phyloP scores from a whole-genome alignment of 306 rosid genomes.

The Dryas octopetala region DNA sequence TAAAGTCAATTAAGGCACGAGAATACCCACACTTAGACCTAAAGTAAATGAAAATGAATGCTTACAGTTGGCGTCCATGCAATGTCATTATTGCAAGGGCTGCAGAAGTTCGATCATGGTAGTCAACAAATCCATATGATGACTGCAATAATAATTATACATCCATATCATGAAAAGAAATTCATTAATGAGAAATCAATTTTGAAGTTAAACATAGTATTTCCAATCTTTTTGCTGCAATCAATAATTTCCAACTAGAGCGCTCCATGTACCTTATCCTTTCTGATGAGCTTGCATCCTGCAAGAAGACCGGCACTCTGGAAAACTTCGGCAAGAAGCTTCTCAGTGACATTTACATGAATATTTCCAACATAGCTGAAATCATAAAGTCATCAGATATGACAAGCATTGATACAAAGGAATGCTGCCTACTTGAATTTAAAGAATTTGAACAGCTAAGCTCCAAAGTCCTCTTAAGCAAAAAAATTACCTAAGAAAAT shows the following conservation, averaged over 20 bases:
- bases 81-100: constrained; percentile 66
- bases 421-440: background rate
- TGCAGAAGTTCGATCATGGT: constrained; percentile 73
- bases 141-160: constrained; percentile 47
- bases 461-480: background rate
- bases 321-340: constrained; percentile 80
- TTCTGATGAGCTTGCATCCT: constrained; percentile 83
- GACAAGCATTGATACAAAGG: background rate
- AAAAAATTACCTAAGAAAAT: background rate
- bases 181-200: background rate
- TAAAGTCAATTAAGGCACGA: background rate
- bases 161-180: constrained; percentile 1
- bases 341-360: constrained; percentile 77
- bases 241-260: background rate
- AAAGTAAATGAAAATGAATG: constrained; percentile 18
- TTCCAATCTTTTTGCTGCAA: background rate
- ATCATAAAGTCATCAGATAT: constrained; percentile 12
- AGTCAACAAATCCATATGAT: constrained; percentile 85
- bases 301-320: constrained; percentile 67
- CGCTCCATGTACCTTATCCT: constrained; percentile 59
- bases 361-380: constrained; percentile 78
- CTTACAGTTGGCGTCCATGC: constrained; percentile 81
- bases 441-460: background rate
- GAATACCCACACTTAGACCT: background rate
- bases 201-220: background rate